Percentiles rank a stretch among this genome's conserved stretches.
Evolutionary conservation across 108 stramenopile species (phyloP).

Genomic region (Fragilariopsis cylindrus): DNA sequence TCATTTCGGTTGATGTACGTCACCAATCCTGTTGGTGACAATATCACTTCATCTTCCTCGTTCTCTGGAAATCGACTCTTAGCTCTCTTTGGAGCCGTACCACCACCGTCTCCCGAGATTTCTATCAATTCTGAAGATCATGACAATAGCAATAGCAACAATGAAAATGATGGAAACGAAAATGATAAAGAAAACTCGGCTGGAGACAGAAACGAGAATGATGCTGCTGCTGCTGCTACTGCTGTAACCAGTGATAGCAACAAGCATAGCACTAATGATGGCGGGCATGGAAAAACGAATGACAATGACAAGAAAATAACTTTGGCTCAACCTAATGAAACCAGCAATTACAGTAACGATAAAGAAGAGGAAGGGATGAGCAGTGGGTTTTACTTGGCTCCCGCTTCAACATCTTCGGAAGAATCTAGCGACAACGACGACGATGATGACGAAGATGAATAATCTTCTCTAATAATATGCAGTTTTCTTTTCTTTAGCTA

Average conservation of each 20-base stretch:
- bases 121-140: neutral
- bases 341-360: neutral
- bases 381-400: slow-evolving; percentile 15
- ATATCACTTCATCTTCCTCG: neutral
- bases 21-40: too few relatives aligned
- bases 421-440: slow-evolving; percentile 2
- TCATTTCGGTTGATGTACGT: slow-evolving; percentile 6
- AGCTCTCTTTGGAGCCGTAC: slow-evolving; percentile 29
- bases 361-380: neutral
- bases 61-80: slow-evolving; percentile 6
- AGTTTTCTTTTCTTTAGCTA: neutral
- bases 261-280: too few relatives aligned
- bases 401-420: slow-evolving; percentile 10
- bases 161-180: neutral
- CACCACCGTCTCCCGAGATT: slow-evolving; percentile 1
- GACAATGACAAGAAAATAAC: too few relatives aligned
- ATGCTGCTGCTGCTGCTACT: too few relatives aligned
- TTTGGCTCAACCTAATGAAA: too few relatives aligned
- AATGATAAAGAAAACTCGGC: neutral
- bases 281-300: too few relatives aligned
- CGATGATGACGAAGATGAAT: slow-evolving; percentile 1
- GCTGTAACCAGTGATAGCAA: too few relatives aligned
- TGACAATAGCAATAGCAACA: neutral
- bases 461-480: neutral
- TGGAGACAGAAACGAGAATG: too few relatives aligned